Percentiles rank a stretch among this genome's conserved stretches.
Evolutionary conservation across 768 basidiomycete genomes (phyloP).

Genomic region (Amanita muscaria): DNA sequence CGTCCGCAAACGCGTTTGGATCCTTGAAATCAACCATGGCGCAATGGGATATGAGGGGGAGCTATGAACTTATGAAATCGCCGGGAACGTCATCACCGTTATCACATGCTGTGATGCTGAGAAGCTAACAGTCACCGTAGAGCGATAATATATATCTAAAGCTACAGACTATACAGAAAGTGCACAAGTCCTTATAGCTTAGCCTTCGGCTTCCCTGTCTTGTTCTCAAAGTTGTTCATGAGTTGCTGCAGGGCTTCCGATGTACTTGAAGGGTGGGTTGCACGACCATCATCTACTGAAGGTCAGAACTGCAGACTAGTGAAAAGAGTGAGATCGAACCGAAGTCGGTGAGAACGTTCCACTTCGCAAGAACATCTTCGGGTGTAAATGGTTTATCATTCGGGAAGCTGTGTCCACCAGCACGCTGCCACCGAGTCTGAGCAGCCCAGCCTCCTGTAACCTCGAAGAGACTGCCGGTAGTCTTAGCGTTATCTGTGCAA

Average conservation of each 20-base stretch:
- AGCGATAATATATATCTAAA: neutral
- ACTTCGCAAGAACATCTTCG: slow-evolving; percentile 73
- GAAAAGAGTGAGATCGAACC: slow-evolving; percentile 33
- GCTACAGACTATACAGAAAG: neutral
- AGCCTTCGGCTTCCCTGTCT: slow-evolving; percentile 33
- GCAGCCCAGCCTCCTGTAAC: slow-evolving; percentile 88
- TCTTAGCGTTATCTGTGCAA: slow-evolving; percentile 55
- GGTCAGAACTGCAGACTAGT: slow-evolving; percentile 2
- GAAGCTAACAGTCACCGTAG: too few species aligned
- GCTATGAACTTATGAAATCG: too few species aligned
- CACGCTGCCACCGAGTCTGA: slow-evolving; percentile 87
- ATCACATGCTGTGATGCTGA: slow-evolving; percentile 21
- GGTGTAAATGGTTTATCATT: slow-evolving; percentile 65
- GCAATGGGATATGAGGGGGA: neutral
- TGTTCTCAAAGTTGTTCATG: slow-evolving; percentile 45
- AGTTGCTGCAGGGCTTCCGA: slow-evolving; percentile 71
- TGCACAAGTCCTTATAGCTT: too few species aligned
- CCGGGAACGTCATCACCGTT: slow-evolving; percentile 2
- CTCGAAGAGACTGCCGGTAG: slow-evolving; percentile 75
- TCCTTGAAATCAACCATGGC: slow-evolving; percentile 33
- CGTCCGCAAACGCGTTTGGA: slow-evolving; percentile 52
- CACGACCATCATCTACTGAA: slow-evolving; percentile 60
- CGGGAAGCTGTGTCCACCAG: slow-evolving; percentile 84
- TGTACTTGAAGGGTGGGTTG: slow-evolving; percentile 71
- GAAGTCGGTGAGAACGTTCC: slow-evolving; percentile 80